Base-by-base conservation (phyloP, 257 asterid genomes). In the Gynochthodes officinalis region DNA sequence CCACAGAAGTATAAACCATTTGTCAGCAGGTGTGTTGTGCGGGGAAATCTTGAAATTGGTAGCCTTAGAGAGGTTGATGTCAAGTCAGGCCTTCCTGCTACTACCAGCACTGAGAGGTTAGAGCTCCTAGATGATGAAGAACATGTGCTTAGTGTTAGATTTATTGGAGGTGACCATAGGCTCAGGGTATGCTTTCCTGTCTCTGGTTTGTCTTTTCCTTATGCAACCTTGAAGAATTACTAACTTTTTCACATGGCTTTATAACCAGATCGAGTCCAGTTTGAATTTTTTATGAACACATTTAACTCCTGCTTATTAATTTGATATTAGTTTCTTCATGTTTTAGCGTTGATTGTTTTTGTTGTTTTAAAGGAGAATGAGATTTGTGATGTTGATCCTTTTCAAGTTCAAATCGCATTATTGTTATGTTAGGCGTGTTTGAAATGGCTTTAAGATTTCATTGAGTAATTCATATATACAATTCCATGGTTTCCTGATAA, bases 1-100 rank as follows among this genome's bases (percentile, higher is more conserved):
- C 96, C 96, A 70, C 95, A 90, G 76, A 85, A 81, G 82, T 90
- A 88, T 87, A 90, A 90, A 75, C 95, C 96, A 39, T 90, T 90
- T 68, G 76, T 88, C 62, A 90, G 95, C 77, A 84, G 91, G 64
- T 90, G 96, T 75, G 83, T 85, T 68, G 89, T 68, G 59, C 82
- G 78, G 78, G 96, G 89, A 64, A 83, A 81, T 84, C 91, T 90
- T 78, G 88, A 82, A 79, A 86, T 86, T 30, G 95, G 92, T 61
- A 86, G 92, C 76, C 77, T 90, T 78, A 82, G 96, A 82, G 95
- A 90, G 85, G 95, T 90, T 67, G 92, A 86, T 79, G 91, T 90
- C 52, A 90, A 85, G 82, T 88, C 95, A 0, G 95, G 95, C 74
- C 96, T 90, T 84, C 96, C 95, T 55, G 96, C 95, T 70, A 88